Evolutionary conservation across 176 grass and related monocot genomes (phyloP).

Genomic region (Raddia distichophylla): DNA sequence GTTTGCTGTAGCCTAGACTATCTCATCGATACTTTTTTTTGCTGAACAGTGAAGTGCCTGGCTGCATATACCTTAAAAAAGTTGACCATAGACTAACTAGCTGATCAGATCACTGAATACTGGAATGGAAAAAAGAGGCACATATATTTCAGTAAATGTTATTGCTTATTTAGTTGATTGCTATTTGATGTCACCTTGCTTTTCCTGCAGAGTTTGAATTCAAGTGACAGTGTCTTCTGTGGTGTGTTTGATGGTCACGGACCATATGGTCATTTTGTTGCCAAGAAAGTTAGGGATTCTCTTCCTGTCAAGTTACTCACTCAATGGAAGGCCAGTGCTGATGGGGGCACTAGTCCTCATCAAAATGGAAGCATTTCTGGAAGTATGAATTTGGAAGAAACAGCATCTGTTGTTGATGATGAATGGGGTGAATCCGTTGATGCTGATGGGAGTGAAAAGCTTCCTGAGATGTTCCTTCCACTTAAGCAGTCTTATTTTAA

Average conservation of each 20-base stretch:
- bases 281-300: constrained; percentile 97
- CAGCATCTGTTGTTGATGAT: constrained; percentile 65
- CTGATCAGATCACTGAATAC: constrained; percentile 17
- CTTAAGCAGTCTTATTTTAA: constrained; percentile 90
- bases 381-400: constrained; percentile 81
- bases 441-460: constrained; percentile 57
- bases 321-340: constrained; percentile 64
- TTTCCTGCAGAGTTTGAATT: constrained; percentile 73
- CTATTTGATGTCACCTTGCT: neutral
- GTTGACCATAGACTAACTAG: constrained; percentile 4
- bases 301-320: constrained; percentile 80
- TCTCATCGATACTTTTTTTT: constrained; percentile 14
- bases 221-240: constrained; percentile 69
- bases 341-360: constrained; percentile 53
- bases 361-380: constrained; percentile 66
- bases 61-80: constrained; percentile 26
- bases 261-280: constrained; percentile 93
- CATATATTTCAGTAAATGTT: constrained; percentile 21
- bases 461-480: constrained; percentile 86
- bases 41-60: neutral
- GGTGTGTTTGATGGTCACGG: constrained; percentile 97
- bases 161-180: constrained; percentile 21
- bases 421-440: constrained; percentile 68
- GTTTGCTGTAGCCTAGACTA: constrained; percentile 2
- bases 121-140: neutral